These are phyloP conservation scores for Hypoxylon sp. DNA, from an alignment of 2,329 filamentous ascomycete species.

Conservation along the genomic window DNA sequence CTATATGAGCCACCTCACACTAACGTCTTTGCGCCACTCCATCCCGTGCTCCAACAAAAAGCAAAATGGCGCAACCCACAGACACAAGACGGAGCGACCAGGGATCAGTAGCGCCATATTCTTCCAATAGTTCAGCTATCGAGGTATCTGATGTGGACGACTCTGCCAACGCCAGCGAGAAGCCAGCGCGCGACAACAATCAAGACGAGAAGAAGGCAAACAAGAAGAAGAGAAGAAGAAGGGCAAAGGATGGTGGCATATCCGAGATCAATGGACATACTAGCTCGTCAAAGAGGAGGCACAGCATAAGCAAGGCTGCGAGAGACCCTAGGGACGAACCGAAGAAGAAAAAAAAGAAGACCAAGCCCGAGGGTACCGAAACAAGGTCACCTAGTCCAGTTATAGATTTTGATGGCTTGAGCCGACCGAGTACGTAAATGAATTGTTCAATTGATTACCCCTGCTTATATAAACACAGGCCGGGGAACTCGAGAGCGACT, in stretches of 20 bases:
- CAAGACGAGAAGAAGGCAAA: conserved; percentile 53
- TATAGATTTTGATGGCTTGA: conserved; percentile 74
- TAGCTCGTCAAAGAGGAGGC: conserved; percentile 60
- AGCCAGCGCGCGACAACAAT: conserved; percentile 30
- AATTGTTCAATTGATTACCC: not conserved
- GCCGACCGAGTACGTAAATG: conserved; percentile 66
- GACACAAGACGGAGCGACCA: conserved; percentile 34
- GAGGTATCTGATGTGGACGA: conserved; percentile 54
- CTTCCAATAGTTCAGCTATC: conserved; percentile 44
- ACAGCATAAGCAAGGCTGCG: conserved; percentile 73
- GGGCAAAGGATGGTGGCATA: conserved; percentile 50
- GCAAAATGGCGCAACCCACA: conserved; percentile 53
- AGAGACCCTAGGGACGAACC: conserved; percentile 71
- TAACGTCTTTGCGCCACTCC: conserved; percentile 19
- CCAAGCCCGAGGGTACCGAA: conserved; percentile 49
- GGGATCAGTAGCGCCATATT: conserved; percentile 33
- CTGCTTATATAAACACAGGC: conserved; percentile 58
- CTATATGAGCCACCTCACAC: conserved; percentile 22
- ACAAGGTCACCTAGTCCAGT: conserved; percentile 68
- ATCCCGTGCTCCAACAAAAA: conserved; percentile 9
- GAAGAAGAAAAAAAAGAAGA: conserved; percentile 57
- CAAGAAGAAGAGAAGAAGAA: conserved; percentile 52
- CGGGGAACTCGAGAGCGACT: conserved; percentile 74
- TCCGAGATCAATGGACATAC: conserved; percentile 54
- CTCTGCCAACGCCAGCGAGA: conserved; percentile 49